Evolutionary conservation across 2,329 filamentous ascomycete genomes (phyloP).

Genomic region (Fusarium sp.): DNA sequence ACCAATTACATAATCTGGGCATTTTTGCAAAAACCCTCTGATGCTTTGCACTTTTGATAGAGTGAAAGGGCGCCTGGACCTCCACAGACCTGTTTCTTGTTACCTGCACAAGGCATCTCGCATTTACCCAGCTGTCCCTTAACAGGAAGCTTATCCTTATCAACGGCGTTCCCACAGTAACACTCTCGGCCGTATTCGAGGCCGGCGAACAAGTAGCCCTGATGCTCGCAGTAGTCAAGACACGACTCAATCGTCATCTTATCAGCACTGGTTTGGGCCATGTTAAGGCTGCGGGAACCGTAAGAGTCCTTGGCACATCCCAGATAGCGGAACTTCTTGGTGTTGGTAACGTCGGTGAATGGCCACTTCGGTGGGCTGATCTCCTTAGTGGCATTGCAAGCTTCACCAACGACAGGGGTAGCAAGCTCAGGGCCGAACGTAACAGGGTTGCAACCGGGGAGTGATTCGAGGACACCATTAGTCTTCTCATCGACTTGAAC

Average conservation of each 20-base stretch:
- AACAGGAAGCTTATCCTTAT: not conserved
- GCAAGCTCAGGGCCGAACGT: not conserved
- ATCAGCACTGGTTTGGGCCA: not conserved
- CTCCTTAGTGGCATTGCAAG: not conserved
- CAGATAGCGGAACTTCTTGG: not conserved
- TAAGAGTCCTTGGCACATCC: not conserved
- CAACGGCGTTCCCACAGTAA: not conserved
- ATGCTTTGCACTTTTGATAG: not conserved
- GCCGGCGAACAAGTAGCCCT: not conserved
- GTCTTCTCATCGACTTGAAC: not conserved
- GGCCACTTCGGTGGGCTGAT: not conserved
- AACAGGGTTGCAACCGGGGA: not conserved
- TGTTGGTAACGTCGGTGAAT: not conserved
- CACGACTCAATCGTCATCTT: not conserved
- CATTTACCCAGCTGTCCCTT: not conserved
- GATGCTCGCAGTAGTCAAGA: not conserved
- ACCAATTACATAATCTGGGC: not conserved
- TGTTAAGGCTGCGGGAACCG: not conserved
- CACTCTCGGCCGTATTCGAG: not conserved
- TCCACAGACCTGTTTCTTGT: not conserved
- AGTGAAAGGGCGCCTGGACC: not conserved
- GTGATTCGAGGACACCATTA: not conserved
- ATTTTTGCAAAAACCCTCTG: not conserved
- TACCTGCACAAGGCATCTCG: not conserved
- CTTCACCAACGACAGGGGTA: fast-evolving